A percentile compares a stretch with the other conserved stretches of the same genome.
phyloP scores from a whole-genome alignment of 805 yeast species.

The Priceomyces haplophilus region DNA sequence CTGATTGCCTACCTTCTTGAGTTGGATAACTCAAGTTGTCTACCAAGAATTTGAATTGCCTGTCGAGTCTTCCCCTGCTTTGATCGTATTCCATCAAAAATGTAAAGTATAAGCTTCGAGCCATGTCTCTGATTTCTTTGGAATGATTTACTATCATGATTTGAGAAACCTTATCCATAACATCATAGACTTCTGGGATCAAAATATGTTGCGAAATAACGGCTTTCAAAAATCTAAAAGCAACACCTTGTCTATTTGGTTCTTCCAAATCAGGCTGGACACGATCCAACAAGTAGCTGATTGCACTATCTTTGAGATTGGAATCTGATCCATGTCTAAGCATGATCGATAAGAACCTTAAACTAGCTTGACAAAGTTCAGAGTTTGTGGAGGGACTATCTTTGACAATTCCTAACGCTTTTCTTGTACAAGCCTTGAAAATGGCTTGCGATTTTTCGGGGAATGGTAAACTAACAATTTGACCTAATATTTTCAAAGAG shows the following conservation, averaged over 20 bases:
- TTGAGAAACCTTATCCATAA: constrained; percentile 74
- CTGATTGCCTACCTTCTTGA: constrained; percentile 82
- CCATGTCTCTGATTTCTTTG: constrained; percentile 74
- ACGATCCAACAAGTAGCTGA: constrained; percentile 68
- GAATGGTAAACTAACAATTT: constrained; percentile 61
- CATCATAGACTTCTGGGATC: constrained; percentile 87
- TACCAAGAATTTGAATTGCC: constrained; percentile 76
- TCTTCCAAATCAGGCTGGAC: constrained; percentile 86
- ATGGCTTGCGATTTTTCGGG: constrained; percentile 47
- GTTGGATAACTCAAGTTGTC: constrained; percentile 81
- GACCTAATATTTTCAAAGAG: constrained; percentile 58
- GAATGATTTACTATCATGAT: constrained; percentile 90
- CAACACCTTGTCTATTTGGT: constrained; percentile 83
- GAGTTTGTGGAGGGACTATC: constrained; percentile 75
- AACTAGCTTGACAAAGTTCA: constrained; percentile 75
- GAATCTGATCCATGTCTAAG: constrained; percentile 68
- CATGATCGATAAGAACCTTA: constrained; percentile 69
- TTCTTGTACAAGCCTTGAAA: constrained; percentile 60
- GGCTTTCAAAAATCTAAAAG: constrained; percentile 79
- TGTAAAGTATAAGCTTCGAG: constrained; percentile 78
- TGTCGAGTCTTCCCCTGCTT: constrained; percentile 78
- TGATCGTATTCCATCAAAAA: constrained; percentile 94
- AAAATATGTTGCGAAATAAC: constrained; percentile 68
- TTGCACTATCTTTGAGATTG: constrained; percentile 63
- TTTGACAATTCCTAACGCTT: constrained; percentile 59